Evolutionary conservation across 2,329 filamentous ascomycete species (phyloP), one percentile per base, ranked within the genome.

Genomic region (Parasarocladium wereldwijsianum): DNA sequence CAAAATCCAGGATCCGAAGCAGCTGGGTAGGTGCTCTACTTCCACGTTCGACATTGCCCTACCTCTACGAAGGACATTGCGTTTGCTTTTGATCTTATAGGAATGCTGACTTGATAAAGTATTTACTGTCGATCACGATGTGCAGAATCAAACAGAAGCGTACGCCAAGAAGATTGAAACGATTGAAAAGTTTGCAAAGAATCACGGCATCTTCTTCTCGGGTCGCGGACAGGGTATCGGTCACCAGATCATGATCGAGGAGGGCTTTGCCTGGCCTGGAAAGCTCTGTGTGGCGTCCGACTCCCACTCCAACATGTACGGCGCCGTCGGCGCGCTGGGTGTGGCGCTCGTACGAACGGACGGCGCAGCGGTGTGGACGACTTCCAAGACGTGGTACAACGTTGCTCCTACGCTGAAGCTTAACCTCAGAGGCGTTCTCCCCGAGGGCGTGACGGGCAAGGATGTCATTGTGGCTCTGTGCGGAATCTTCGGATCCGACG

Each of bases 381-480:
- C 84, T 0, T 73, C 74, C 4, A 61, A 66, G 40, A 93, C 79
- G 0, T 94, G 85, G 85, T 93, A 74, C 73, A 81, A 92, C 55
- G 68, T 90, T 15, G 87, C 87, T 0, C 83, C 84, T 0, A 70
- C 93, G 17, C 82, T 80, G 1, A 77, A 79, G 53, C 70, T 94
- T 15, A 86, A 70, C 0, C 63, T 96, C 8, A 81, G 67, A 0
- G 86, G 85, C 6, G 53, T 70, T 1, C 58, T 93, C 6, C 86
- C 83, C 0, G 57, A 60, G 1, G 86, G 86, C 8, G 85, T 93
- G 1, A 84, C 79, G 0, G 87, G 85, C 17, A 96, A 98, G 54
- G 90, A 96, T 50, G 80, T 93, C 9, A 96, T 96, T 40, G 70
- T 94, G 26, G 82, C 84, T 1, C 65, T 96, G 1, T 92, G 83